Evolutionary conservation across 2,329 filamentous ascomycete species (phyloP).

Genomic region (Microsporum canis): DNA sequence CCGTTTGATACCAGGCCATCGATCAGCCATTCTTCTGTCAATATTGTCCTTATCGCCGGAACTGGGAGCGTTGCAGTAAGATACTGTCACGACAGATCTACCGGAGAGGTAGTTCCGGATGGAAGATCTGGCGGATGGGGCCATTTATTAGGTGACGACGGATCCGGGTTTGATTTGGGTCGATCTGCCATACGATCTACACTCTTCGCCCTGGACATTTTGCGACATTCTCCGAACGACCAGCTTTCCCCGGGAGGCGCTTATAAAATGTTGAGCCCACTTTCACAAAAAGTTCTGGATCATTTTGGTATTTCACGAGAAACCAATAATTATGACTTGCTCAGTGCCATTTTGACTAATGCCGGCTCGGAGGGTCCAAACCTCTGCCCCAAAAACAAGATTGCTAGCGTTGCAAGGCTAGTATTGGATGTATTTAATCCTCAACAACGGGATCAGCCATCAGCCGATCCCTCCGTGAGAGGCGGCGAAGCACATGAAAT

Average conservation of each 20-base stretch:
- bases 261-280: not conserved
- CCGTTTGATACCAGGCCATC: not conserved
- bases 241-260: not conserved
- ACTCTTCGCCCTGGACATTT: constrained; percentile 23
- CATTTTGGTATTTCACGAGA: constrained; percentile 5
- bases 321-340: constrained; percentile 5
- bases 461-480: not conserved
- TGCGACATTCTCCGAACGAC: not conserved
- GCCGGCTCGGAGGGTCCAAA: not conserved
- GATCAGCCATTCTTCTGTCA: constrained; percentile 13
- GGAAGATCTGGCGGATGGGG: constrained; percentile 37
- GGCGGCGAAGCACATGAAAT: not conserved
- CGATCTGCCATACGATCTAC: constrained; percentile 26
- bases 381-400: constrained; percentile 6
- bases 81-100: constrained; percentile 19
- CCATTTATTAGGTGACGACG: constrained; percentile 35
- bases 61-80: constrained; percentile 37
- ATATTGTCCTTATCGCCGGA: constrained; percentile 33
- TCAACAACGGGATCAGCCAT: not conserved
- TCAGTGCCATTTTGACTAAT: constrained; percentile 4
- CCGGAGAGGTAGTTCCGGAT: constrained; percentile 17
- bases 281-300: constrained; percentile 4
- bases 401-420: constrained; percentile 6
- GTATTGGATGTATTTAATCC: not conserved
- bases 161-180: constrained; percentile 34